These are phyloP conservation scores for Russula earlei DNA, from an alignment of 768 basidiomycete species.

Conservation along the genomic window DNA sequence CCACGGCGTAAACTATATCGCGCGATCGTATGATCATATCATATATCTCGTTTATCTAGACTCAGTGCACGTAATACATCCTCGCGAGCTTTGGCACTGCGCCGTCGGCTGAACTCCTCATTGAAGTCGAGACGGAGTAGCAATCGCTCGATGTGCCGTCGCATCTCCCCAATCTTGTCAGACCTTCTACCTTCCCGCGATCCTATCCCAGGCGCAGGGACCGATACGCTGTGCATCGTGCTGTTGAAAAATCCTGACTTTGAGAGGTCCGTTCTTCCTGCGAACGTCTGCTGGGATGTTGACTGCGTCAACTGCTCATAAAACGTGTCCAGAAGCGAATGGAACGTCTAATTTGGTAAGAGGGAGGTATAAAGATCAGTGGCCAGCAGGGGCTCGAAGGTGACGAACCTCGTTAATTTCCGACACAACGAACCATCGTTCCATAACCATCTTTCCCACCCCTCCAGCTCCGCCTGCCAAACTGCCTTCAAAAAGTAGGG, in stretches of 20 bases:
- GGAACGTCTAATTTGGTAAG: constrained; percentile 45
- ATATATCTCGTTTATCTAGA: not conserved
- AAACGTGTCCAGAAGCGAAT: constrained; percentile 58
- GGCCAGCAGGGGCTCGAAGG: not conserved
- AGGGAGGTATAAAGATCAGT: constrained; percentile 15
- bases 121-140: constrained; percentile 81
- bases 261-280: constrained; percentile 54
- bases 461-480: constrained; percentile 43
- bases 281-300: constrained; percentile 66
- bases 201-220: constrained; percentile 35
- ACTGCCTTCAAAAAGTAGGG: constrained; percentile 73
- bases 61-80: constrained; percentile 37
- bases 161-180: constrained; percentile 58
- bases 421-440: constrained; percentile 55
- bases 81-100: constrained; percentile 21
- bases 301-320: constrained; percentile 72
- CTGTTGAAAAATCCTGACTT: constrained; percentile 57
- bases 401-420: constrained; percentile 67
- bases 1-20: not conserved
- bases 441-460: constrained; percentile 65
- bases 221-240: constrained; percentile 37
- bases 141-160: constrained; percentile 74
- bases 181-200: constrained; percentile 40
- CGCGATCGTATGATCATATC: not conserved
- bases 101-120: constrained; percentile 50